phyloP scores from a whole-genome alignment of 1,284 basidiomycete genomes.

The Melampsora americana region DNA sequence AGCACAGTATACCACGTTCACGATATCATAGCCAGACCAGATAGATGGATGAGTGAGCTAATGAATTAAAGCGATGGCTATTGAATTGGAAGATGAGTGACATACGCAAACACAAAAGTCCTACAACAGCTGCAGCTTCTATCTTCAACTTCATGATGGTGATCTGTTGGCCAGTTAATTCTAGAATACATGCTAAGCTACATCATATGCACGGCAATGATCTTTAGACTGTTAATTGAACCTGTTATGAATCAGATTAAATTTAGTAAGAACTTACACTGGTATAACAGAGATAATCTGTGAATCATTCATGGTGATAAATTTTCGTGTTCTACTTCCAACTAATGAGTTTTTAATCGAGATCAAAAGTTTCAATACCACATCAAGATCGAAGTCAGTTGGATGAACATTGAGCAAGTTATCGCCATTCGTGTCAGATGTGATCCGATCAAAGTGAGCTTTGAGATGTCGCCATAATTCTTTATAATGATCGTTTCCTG shows the following conservation, averaged over 20 bases:
- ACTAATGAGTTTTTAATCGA: constrained; percentile 40
- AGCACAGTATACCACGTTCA: neutral
- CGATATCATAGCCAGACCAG: neutral
- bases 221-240: constrained; percentile 4
- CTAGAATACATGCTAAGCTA: constrained; percentile 33
- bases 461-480: neutral
- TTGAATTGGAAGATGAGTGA: neutral
- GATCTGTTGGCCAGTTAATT: constrained; percentile 14
- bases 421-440: neutral
- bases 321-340: constrained; percentile 32
- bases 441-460: neutral
- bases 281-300: constrained; percentile 7
- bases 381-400: neutral
- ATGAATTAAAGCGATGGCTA: constrained; percentile 11
- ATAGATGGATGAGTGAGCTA: neutral
- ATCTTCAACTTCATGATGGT: constrained; percentile 25
- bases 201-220: neutral
- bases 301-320: constrained; percentile 22
- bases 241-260: neutral
- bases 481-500: neutral
- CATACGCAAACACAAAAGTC: constrained; percentile 33
- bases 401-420: neutral
- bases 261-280: constrained; percentile 13
- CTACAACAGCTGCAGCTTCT: constrained; percentile 40
- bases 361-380: constrained; percentile 17